Evolutionary conservation across 352 stramenopile genomes (phyloP), one percentile per base, ranked within the genome.

Genomic region (Pythium aquatile): DNA sequence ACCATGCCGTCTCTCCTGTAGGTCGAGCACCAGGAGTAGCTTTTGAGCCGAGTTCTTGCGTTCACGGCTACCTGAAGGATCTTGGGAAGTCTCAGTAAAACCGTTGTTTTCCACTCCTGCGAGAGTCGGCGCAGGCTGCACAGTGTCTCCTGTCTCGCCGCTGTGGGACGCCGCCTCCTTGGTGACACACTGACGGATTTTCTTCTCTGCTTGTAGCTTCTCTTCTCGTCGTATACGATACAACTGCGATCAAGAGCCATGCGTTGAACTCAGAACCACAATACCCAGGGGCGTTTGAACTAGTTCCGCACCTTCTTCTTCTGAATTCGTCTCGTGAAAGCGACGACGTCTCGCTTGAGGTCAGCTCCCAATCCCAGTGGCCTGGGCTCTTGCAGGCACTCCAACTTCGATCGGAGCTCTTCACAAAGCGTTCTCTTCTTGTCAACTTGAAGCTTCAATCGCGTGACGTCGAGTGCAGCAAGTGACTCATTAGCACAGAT

Each of bases 281-380:
- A 54, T 24, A 42, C 24, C 16, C 30, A 16, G 29, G 5, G 9
- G 6, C 47, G 37, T 20, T 16, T 37, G 9, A 44, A 35, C 32
- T 42, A 1, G 16, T 13, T 29, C n/a, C 51, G 10, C 7, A 79
- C 73, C 63, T 74, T 68, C 47, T 77, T 77, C 63, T 76, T 75
- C 42, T 68, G 48, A 17, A 68, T 63, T 9, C 47, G 63, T 32
- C 66, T 74, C 0, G 63, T 58, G 28, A 77, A 76, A 16, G 56
- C 53, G 8, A 65, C 52, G 37, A 70, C 16, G 3, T 66, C 53
- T 33, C 29, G 24, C 10, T 55, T 28, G 33, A 35, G 29, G 0
- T 63, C 53, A 7, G 14, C 20, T 0, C 30, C 47, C 17, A 73
- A 40, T 16, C 72, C 72, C 10, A 79, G 42, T 3, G 63, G 48